These are phyloP conservation scores for Gaultheria prostrata DNA, from an alignment of 148 eudicot species.

Conservation along the genomic window DNA sequence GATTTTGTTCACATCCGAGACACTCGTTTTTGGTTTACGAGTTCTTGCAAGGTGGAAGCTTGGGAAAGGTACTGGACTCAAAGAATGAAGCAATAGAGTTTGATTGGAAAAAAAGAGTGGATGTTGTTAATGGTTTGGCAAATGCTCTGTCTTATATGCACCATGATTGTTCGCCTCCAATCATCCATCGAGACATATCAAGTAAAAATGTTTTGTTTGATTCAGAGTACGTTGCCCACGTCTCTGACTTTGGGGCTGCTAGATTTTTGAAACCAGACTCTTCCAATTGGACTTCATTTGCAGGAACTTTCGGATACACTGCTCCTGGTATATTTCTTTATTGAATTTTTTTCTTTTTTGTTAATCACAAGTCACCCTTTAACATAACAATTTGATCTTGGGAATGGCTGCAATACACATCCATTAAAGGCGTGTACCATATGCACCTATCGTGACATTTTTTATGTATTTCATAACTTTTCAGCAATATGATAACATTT, in stretches of 20 bases:
- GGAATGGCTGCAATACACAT: too few relatives aligned
- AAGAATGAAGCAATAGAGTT: too few relatives aligned
- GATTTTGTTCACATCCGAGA: too few relatives aligned
- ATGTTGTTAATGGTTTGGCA: slow-evolving; percentile 17
- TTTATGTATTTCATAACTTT: too few relatives aligned
- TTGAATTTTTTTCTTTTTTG: background rate
- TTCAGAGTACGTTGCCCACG: background rate
- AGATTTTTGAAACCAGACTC: too few relatives aligned
- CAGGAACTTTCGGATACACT: slow-evolving; percentile 4
- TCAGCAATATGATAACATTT: too few relatives aligned
- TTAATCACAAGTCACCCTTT: background rate
- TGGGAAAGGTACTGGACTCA: too few relatives aligned
- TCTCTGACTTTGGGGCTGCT: too few relatives aligned
- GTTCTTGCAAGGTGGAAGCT: too few relatives aligned
- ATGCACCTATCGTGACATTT: too few relatives aligned
- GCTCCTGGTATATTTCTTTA: slow-evolving; percentile 4
- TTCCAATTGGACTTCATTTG: slow-evolving; percentile 8
- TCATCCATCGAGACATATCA: slow-evolving; percentile 16
- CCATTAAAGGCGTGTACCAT: too few relatives aligned
- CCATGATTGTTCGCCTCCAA: slow-evolving; percentile 13
- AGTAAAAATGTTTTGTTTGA: slow-evolving; percentile 9
- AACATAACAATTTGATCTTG: background rate
- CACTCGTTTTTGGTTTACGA: too few relatives aligned
- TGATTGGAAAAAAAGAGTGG: background rate
- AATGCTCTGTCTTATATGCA: slow-evolving; percentile 23